phyloP scores from a whole-genome alignment of 306 rosid species.

The Cucurbita moschata region DNA sequence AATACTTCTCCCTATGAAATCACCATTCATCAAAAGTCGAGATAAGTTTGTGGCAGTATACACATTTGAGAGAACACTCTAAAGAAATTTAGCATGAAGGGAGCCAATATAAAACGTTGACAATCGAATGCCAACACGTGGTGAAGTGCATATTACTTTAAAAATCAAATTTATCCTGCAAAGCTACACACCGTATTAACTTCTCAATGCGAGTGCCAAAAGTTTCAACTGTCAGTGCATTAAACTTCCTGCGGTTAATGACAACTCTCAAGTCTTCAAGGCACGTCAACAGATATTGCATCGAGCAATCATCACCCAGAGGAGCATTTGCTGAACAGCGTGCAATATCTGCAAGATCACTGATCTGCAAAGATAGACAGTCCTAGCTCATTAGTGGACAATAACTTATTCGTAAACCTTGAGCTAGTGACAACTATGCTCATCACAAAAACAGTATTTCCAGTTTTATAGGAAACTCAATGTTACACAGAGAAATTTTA shows the following conservation, averaged over 20 bases:
- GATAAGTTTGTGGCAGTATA: constrained; percentile 3
- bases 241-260: constrained; percentile 65
- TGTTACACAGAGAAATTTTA: neutral
- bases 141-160: neutral
- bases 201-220: constrained; percentile 95
- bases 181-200: constrained; percentile 56
- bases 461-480: neutral
- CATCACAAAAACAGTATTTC: neutral
- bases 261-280: constrained; percentile 85
- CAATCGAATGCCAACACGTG: neutral
- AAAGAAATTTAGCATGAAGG: neutral
- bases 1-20: constrained; percentile 77
- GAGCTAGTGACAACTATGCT: neutral
- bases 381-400: neutral
- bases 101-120: neutral
- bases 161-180: neutral
- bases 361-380: constrained; percentile 38
- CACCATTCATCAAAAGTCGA: constrained; percentile 16
- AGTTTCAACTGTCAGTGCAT: constrained; percentile 78
- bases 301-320: constrained; percentile 69
- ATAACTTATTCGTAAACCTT: neutral
- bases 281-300: constrained; percentile 54
- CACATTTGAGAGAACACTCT: constrained; percentile 1
- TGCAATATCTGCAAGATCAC: constrained; percentile 88
- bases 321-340: constrained; percentile 73